Base-by-base conservation (phyloP, 2,329 filamentous ascomycete species). In the Diaporthe sp. region DNA sequence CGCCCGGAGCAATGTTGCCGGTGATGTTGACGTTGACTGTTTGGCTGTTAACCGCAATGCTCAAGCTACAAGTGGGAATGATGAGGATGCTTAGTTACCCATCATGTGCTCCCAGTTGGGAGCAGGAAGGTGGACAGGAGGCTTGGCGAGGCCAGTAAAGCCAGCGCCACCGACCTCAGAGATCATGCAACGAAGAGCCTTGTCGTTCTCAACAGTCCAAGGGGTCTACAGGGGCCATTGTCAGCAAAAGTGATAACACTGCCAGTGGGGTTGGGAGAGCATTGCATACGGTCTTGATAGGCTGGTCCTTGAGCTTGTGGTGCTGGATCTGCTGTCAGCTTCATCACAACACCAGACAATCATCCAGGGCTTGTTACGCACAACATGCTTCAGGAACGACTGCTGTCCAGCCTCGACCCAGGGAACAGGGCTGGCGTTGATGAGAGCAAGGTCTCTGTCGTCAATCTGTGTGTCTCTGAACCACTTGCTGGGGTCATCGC, bases 161-260 rank as follows among this genome's bases (percentile, higher is more conserved):
- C 32, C 8, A 6, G 44, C 44, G 37, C 72, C 44, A 27, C 72
- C 68, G 30, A 51, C 68, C 13, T 65, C 37, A 17, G n/a, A 19
- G 25, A 71, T 63, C 66, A 74, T 71, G 2, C 17, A 10, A 10
- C 47, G 32, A n/a, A 70, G 71, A 1, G 7, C 5, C 13, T 42
- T 19, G 19, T 74, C 72, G 27, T 71, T 66, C 72, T 74, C 58
- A 15, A 74, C 68, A n/a, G 66, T 74, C 68, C 68, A 74, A 10
- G 4, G n/a, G 15, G 71, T 72, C 71, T 72, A 15, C 0, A 39
- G 6, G 35, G 15, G 15, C 13, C 9, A 37, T n/a, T 70, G 55
- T 58, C 8, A 47, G 37, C 19, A 47, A 53, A 0, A 12, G 27
- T 6, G 25, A 5, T 13, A 44, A 37, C 9, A 10, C n/a, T 19